Evolutionary conservation across 331 rosid genomes (phyloP), one percentile per base, ranked within the genome.

Genomic region (Prunus yedoensis): DNA sequence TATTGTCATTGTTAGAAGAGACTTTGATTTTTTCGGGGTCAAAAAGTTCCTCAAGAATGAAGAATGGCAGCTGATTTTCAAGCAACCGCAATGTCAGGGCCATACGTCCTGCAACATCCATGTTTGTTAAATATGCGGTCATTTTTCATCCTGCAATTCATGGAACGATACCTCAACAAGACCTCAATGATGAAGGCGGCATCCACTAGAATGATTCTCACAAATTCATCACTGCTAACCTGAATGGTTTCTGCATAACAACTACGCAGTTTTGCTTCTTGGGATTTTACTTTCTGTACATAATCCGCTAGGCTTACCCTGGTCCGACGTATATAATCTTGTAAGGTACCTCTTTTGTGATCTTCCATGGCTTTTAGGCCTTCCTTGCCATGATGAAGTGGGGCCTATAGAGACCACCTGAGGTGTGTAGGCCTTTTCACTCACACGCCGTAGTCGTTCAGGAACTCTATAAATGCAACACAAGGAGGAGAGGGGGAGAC

Each of bases 21-120:
- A 67, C 20, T 2, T 35, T 4, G 27, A 46, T 62, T 32, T 49
- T 50, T 35, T 41, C 27, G 2, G 10, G 53, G 5, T 68, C 23
- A 21, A 76, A 78, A 38, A 79, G 68, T 1, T 74, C 74, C 62
- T 74, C 75, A 17, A 85, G 71, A 62, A 82, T 61, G 68, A 80
- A 86, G 71, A 86, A 80, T 2, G 85, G 89, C 41, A 78, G 51
- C 73, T 83, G 81, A 75, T 79, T 83, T 74, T 83, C 86, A 3
- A 83, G 71, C 71, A 78, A 7, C 38, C 25, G 30, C 69, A 83
- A n/a, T 46, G 66, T 75, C 76, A 25, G 32, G 15, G n/a, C 17
- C 30, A 43, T 4, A 83, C n/a, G 1, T 30, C 66, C 41, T 4
- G 3, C 16, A 49, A 0, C 73, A 79, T 47, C 65, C 50, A 25